A percentile compares a stretch with the other conserved stretches of the same genome.
Conservation (phyloP, 768 basidiomycete genomes). For the Podaxis sp. region DNA sequence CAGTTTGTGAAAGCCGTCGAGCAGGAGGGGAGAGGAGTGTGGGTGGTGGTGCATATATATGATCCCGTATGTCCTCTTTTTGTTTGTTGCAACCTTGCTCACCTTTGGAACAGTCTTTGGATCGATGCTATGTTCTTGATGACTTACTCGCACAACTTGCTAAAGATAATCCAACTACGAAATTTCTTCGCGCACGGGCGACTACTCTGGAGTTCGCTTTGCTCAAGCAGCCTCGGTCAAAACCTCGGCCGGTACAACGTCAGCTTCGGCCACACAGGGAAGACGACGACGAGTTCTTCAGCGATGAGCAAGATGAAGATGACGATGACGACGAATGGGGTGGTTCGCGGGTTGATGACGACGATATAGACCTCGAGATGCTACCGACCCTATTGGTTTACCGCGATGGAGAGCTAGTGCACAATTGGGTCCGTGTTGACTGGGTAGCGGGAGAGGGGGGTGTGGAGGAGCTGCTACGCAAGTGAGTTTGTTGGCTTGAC, state of each 20-base stretch:
- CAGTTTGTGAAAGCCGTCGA: slow-evolving; percentile 77
- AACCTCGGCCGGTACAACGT: slow-evolving; percentile 15
- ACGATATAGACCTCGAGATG: slow-evolving; percentile 72
- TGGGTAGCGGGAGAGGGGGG: slow-evolving; percentile 76
- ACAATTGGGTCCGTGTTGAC: slow-evolving; percentile 85
- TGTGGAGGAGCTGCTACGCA: slow-evolving; percentile 62
- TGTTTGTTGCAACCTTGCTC: background rate
- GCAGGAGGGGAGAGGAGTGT: slow-evolving; percentile 59
- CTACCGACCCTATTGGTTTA: slow-evolving; percentile 78
- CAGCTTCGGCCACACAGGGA: slow-evolving; percentile 29
- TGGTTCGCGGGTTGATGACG: slow-evolving; percentile 33
- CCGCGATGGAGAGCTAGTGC: slow-evolving; percentile 75
- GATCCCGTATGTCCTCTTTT: slow-evolving; percentile 54
- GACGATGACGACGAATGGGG: slow-evolving; percentile 33
- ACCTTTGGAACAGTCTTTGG: slow-evolving; percentile 50
- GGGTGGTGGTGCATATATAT: slow-evolving; percentile 86
- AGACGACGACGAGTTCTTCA: slow-evolving; percentile 44
- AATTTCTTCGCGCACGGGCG: slow-evolving; percentile 81
- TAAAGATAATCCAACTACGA: slow-evolving; percentile 62
- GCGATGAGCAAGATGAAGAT: slow-evolving; percentile 34
- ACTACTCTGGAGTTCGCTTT: slow-evolving; percentile 68
- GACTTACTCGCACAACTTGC: slow-evolving; percentile 65
- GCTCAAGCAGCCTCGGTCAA: slow-evolving; percentile 10
- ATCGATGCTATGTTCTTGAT: slow-evolving; percentile 70
- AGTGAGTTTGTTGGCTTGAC: slow-evolving; percentile 31